Evolutionary conservation across 768 basidiomycete species (phyloP), one percentile per base, ranked within the genome.

Genomic region (Trametes elegans): DNA sequence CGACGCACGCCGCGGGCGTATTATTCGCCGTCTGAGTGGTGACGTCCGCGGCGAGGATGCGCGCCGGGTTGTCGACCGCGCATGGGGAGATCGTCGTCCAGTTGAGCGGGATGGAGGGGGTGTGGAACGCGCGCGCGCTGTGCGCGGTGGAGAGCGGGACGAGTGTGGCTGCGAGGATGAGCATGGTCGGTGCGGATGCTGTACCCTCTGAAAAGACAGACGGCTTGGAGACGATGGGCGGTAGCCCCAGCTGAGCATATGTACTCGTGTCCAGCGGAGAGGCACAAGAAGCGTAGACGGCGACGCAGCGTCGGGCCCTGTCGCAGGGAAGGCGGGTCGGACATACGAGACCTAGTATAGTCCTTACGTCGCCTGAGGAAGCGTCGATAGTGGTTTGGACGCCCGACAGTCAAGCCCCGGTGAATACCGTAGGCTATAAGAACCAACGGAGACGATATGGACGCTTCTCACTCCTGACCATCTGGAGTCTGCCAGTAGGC

Each of bases 21-120:
- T 60, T 64, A 44, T 53, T 36, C 29, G 39, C 23, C 35, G 48
- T 49, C 29, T 54, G 41, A 7, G 56, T 54, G 6, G 52, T 59
- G 40, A 53, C 31, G 53, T 61, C 62, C 49, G 51, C 44, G 5
- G 50, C 58, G 49, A 64, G 39, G 45, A 64, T 58, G 28, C 62
- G 60, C 18, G 54, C 27, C 13, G 60, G 48, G 9, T 48, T 49
- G 45, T 64, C 62, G 23, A 61, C 45, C 1, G 55, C 60, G 42
- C 62, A 64, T 5, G 54, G 21, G 31, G 42, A 42, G 41, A 49
- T 42, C 41, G 50, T 50, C 11, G 55, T 36, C 62, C 62, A 64
- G 32, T 44, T 50, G 47, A 55, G 48, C 7, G 62, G 62, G 13
- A 61, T 42, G 27, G 24, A 21, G 32, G 31, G n/a, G 2, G 54